Conservation (phyloP, 805 yeast genomes). For the Schwanniomyces polymorphus region DNA sequence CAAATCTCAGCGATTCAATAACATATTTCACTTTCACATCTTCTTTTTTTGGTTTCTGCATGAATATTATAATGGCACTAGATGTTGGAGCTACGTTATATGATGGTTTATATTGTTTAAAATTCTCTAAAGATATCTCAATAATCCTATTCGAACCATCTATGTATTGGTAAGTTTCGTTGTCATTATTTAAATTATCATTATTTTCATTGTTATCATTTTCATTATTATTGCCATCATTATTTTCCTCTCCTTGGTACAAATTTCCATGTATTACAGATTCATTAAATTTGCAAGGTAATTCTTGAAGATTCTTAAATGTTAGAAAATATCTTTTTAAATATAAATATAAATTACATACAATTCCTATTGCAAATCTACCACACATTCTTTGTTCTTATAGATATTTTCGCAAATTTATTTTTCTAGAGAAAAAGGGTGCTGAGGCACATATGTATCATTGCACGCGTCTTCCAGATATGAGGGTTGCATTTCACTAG, state of each 20-base stretch:
- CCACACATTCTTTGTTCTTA: constrained; percentile 54
- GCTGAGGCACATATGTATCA: constrained; percentile 9
- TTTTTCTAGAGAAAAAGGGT: constrained; percentile 5
- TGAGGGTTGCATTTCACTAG: constrained; percentile 20
- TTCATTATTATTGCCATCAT: no score
- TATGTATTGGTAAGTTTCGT: not conserved
- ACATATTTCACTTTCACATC: constrained; percentile 14
- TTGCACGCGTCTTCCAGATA: constrained; percentile 11
- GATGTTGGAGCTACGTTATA: constrained; percentile 67
- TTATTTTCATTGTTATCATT: no score
- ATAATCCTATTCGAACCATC: constrained; percentile 1
- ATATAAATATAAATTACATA: constrained; percentile 16
- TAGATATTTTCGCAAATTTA: not conserved
- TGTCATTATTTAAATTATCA: not conserved
- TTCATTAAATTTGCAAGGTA: constrained; percentile 27
- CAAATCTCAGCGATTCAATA: constrained; percentile 71
- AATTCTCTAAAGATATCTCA: constrained; percentile 2
- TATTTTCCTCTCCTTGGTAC: not conserved
- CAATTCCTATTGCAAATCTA: constrained; percentile 52
- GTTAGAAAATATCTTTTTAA: not conserved
- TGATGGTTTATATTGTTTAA: constrained; percentile 26
- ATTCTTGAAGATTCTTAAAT: constrained; percentile 19
- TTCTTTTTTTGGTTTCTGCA: constrained; percentile 6
- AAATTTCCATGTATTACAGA: not conserved
- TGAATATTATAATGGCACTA: constrained; percentile 41